phyloP scores from a whole-genome alignment of 805 yeast genomes.

The Phaffomyces antillensis region DNA sequence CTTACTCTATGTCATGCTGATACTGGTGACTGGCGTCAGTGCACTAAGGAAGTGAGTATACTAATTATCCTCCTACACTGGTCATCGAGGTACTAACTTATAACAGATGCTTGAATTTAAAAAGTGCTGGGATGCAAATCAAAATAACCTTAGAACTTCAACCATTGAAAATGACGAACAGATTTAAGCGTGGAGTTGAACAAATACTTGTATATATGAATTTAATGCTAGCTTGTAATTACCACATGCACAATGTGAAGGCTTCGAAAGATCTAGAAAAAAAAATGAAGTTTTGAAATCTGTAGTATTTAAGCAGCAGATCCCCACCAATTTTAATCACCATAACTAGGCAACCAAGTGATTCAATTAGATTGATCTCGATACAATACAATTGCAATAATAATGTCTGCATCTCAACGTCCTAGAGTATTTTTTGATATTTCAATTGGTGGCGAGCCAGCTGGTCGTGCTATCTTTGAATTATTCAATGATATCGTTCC shows the following conservation, averaged over 20 bases:
- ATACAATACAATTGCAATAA: neutral
- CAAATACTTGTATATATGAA: neutral
- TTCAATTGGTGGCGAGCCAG: slow-evolving; percentile 57
- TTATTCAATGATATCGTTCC: slow-evolving; percentile 71
- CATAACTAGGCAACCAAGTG: too few relatives aligned
- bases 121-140: slow-evolving; percentile 34
- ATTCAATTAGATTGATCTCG: too few relatives aligned
- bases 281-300: neutral
- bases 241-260: neutral
- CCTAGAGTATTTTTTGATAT: slow-evolving; percentile 74
- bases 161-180: slow-evolving; percentile 25
- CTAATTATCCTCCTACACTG: neutral
- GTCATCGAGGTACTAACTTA: neutral
- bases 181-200: too few relatives aligned
- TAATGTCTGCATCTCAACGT: slow-evolving; percentile 18
- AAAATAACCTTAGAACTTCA: slow-evolving; percentile 32
- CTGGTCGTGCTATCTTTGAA: slow-evolving; percentile 77
- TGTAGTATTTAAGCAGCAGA: too few relatives aligned
- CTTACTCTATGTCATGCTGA: slow-evolving; percentile 76
- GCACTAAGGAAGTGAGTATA: slow-evolving; percentile 50
- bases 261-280: neutral
- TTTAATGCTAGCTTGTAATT: too few relatives aligned
- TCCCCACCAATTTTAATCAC: too few relatives aligned
- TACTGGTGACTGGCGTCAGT: slow-evolving; percentile 73
- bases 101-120: slow-evolving; percentile 34